phyloP scores from a whole-genome alignment of 2,329 filamentous ascomycete genomes.

The Lachnellula hyalina region DNA sequence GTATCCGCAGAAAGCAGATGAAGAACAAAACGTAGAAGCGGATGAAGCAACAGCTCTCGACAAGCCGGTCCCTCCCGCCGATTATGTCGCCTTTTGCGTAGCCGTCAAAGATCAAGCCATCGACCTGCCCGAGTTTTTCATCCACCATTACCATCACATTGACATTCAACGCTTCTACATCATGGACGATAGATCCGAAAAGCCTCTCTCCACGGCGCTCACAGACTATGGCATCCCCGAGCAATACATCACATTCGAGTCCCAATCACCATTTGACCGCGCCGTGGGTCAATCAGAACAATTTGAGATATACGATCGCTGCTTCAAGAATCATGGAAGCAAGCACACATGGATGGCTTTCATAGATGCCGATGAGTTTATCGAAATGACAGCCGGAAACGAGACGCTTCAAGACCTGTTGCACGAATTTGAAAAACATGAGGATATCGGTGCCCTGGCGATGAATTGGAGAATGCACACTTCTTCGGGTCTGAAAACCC shows the following conservation, averaged over 20 bases:
- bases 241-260: slow-evolving; percentile 19
- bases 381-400: slow-evolving; percentile 22
- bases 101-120: slow-evolving; percentile 21
- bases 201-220: slow-evolving; percentile 14
- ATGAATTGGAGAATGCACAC: slow-evolving; percentile 33
- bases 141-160: slow-evolving; percentile 28
- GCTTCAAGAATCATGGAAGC: slow-evolving; percentile 19
- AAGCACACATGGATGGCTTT: slow-evolving; percentile 33
- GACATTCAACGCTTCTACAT: slow-evolving; percentile 26
- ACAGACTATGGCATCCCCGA: slow-evolving; percentile 18
- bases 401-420: slow-evolving; percentile 29
- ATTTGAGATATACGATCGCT: slow-evolving; percentile 17
- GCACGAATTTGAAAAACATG: slow-evolving; percentile 19
- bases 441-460: slow-evolving; percentile 27
- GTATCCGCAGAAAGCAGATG: no score
- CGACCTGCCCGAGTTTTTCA: slow-evolving; percentile 26
- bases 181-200: slow-evolving; percentile 27
- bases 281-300: slow-evolving; percentile 10
- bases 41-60: background rate
- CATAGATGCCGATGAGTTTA: slow-evolving; percentile 30
- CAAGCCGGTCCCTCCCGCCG: slow-evolving; percentile 1
- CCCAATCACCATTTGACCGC: slow-evolving; percentile 9
- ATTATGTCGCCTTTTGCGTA: slow-evolving; percentile 26
- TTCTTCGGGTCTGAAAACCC: slow-evolving; percentile 25
- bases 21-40: no score